Evolutionary conservation across 371 early-diverging fungal species (phyloP), one percentile per base, ranked within the genome.

Genomic region (Haplosporangium sp.): DNA sequence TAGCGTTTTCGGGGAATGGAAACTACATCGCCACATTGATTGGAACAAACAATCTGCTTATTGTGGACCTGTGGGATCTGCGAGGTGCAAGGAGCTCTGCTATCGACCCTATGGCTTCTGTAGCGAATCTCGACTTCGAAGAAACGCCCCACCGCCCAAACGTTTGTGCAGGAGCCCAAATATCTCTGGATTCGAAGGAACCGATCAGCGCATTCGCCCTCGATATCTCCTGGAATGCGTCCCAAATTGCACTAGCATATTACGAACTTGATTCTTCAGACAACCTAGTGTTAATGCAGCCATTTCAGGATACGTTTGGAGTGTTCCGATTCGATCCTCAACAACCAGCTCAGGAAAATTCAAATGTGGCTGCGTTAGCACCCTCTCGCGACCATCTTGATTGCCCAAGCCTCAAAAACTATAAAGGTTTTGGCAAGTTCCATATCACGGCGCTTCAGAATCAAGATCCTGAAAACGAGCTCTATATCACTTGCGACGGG

Each of bases 1-100:
- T 48, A 10, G n/a, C 48, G n/a, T 48, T 48, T 48, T 48, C 48
- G 8, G 48, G 48, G n/a, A 48, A 48, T 48, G 48, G 48, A 7
- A 20, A 48, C 7, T 48, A 48, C 48, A 7, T n/a, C 20, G 48
- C 20, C 10, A 48, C n/a, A 16, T 20, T 48, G 14, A 14, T 7
- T 16, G 16, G 18, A 14, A 48, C 11, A 20, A 48, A 2, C 14
- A 48, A 48, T 2, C 16, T 7, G 16, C 5, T 48, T 7, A 7
- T 48, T n/a, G n/a, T 48, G 14, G 48, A 48, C 18, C 1, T 48
- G 10, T 48, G 48, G 48, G 48, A 48, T 16, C 1, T n/a, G 14
- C 14, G 48, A 48, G 14, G 16, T 48, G 18, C 16, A 13, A 43
- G 13, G 48, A n/a, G n/a, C n/a, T n/a, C n/a, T n/a, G n/a, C n/a